phyloP scores from a whole-genome alignment of 2,329 filamentous ascomycete species.

The Exophiala viscosa region DNA sequence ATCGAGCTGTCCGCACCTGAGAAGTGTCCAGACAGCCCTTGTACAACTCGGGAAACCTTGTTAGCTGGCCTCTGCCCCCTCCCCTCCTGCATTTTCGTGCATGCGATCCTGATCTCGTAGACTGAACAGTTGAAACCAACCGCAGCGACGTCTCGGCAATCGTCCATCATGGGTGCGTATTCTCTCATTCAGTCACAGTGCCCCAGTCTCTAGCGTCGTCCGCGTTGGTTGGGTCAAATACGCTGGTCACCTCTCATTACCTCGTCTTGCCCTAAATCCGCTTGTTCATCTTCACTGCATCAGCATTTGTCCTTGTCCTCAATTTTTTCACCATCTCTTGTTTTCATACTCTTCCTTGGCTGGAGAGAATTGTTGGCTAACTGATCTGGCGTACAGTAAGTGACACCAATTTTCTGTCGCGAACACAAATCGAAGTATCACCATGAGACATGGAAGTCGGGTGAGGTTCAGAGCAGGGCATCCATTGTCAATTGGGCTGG shows the following conservation, averaged over 20 bases:
- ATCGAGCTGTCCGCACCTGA: slow-evolving; percentile 21
- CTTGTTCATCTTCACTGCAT: slow-evolving; percentile 9
- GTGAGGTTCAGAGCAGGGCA: slow-evolving; percentile 6
- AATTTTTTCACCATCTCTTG: slow-evolving; percentile 20
- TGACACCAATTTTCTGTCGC: slow-evolving; percentile 17
- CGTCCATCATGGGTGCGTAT: slow-evolving; percentile 34
- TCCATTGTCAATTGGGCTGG: slow-evolving; percentile 20
- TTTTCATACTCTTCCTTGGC: slow-evolving; percentile 8
- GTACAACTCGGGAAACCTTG: slow-evolving; percentile 30
- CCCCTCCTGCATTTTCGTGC: slow-evolving; percentile 30
- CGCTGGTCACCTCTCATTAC: slow-evolving; percentile 20
- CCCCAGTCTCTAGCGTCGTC: slow-evolving; percentile 27
- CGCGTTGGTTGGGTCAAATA: slow-evolving; percentile 13
- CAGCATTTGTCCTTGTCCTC: slow-evolving; percentile 12
- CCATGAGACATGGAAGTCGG: slow-evolving; percentile 1
- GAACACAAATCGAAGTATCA: slow-evolving; percentile 10
- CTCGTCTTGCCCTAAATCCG: slow-evolving; percentile 19
- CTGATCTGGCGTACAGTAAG: slow-evolving; percentile 19
- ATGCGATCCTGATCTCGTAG: slow-evolving; percentile 31
- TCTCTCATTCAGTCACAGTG: slow-evolving; percentile 21
- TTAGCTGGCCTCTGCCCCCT: slow-evolving; percentile 28
- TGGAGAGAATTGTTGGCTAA: slow-evolving; percentile 15
- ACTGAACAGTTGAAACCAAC: slow-evolving; percentile 27
- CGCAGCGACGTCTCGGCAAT: slow-evolving; percentile 30
- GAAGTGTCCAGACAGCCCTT: slow-evolving; percentile 22